Base-by-base conservation (phyloP, 768 basidiomycete species). In the Leucocoprinus leucothites region DNA sequence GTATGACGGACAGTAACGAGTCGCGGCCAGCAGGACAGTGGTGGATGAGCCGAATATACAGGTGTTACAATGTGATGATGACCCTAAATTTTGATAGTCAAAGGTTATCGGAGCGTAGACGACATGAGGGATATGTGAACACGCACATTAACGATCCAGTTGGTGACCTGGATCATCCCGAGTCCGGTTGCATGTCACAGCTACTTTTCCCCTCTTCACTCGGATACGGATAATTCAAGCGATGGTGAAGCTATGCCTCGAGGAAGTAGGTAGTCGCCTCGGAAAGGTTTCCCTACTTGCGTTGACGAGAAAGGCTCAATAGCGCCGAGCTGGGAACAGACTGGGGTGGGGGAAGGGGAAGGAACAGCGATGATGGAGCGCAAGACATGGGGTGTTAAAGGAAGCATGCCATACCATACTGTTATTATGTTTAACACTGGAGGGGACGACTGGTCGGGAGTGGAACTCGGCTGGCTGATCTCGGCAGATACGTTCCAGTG, bases 151-250 rank as follows among this genome's bases (percentile, higher is more conserved):
- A 93, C 93, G 90, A 93, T 93, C 91, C 91, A 93, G 68, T 93
- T 93, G 49, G 89, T 91, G 0, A 93, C 89, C 69, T 94, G 91
- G 70, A 79, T 84, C 89, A 93, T 93, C 72, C 85, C 89, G 59
- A 94, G 73, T 24, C 89, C 89, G 1, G 91, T 94, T 36, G 89
- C 87, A 62, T 87, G 82, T 69, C 91, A 93, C 61, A 94, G 73
- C 67, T 89, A 87, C 91, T 92, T 73, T 94, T 94, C 78, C 93
- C 91, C 59, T 92, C 89, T 67, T 94, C 91, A 61, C 84, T 86
- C 28, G 91, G 91, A 67, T 93, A 93, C 21, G 91, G 91, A 62
- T 93, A 91, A 67, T 93, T 90, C 1, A 87, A 87, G 66, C 93
- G 91, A 59, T 87, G 82, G 65, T 93, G 87, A 28, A 93, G 75